Evolutionary conservation across 2,329 filamentous ascomycete genomes (phyloP).

Genomic region (Ceratocystis cacaofunesta): DNA sequence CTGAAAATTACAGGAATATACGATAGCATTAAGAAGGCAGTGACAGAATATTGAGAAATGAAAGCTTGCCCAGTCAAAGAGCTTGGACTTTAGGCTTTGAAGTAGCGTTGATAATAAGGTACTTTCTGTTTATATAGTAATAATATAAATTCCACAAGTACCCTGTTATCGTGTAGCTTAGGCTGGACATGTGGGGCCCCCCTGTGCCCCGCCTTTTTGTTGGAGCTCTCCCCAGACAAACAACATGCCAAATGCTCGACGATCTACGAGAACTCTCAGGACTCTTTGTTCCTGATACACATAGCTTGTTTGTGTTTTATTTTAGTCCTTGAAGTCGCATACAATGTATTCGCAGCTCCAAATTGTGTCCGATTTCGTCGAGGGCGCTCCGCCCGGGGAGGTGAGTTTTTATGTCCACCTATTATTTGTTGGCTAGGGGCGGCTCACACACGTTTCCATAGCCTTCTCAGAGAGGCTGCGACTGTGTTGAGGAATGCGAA

Average conservation of each 20-base stretch:
- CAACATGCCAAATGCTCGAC: too few species aligned
- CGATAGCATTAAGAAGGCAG: slow-evolving; percentile 44
- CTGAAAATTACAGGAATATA: slow-evolving; percentile 17
- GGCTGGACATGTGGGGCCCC: not conserved
- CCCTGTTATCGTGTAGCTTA: not conserved
- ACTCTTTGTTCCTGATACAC: not conserved
- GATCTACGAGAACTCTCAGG: not conserved
- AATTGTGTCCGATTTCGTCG: slow-evolving; percentile 15
- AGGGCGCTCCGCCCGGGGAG: slow-evolving; percentile 16
- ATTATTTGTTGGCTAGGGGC: not conserved
- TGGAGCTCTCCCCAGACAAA: not conserved
- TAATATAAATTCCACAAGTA: not conserved
- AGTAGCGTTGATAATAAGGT: not conserved
- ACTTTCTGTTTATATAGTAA: not conserved
- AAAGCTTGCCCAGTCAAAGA: not conserved
- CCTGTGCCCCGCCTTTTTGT: not conserved
- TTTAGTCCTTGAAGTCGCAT: not conserved
- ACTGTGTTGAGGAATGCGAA: not conserved
- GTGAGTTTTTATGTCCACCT: slow-evolving; percentile 5
- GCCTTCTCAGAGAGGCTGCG: slow-evolving; percentile 9
- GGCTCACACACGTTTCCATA: not conserved
- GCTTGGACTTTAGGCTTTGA: not conserved
- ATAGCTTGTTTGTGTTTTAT: not conserved
- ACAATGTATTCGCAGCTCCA: slow-evolving; percentile 13
- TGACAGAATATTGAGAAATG: slow-evolving; percentile 40